Evolutionary conservation across 2,329 filamentous ascomycete genomes (phyloP).

Genomic region (Fusarium gaditjirri): DNA sequence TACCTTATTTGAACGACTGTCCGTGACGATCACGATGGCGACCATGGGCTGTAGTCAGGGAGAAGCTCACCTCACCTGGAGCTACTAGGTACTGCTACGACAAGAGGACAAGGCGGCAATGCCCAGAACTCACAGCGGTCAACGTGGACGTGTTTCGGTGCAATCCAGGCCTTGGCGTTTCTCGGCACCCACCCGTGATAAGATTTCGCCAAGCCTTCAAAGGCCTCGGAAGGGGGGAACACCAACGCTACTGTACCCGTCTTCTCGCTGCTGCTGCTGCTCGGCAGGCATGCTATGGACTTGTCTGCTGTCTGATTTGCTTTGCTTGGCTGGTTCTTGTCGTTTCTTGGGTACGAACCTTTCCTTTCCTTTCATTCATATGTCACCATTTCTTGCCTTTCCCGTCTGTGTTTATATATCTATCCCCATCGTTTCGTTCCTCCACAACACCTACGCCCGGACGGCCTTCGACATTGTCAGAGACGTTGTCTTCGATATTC

Average conservation of each 20-base stretch:
- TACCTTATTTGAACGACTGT: slow-evolving; percentile 14
- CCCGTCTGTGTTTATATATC: slow-evolving; percentile 9
- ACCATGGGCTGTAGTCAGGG: slow-evolving; percentile 6
- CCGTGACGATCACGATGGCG: neutral
- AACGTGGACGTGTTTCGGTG: slow-evolving; percentile 46
- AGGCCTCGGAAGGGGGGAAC: slow-evolving; percentile 46
- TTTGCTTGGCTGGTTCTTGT: slow-evolving; percentile 32
- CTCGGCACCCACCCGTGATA: slow-evolving; percentile 47
- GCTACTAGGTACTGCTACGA: neutral
- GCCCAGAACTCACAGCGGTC: slow-evolving; percentile 44
- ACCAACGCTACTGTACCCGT: slow-evolving; percentile 41
- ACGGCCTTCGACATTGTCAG: slow-evolving; percentile 28
- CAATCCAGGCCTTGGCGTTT: slow-evolving; percentile 46
- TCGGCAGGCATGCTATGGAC: slow-evolving; percentile 33
- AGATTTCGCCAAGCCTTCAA: slow-evolving; percentile 49
- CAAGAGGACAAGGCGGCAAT: slow-evolving; percentile 21
- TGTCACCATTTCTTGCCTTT: slow-evolving; percentile 20
- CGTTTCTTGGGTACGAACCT: slow-evolving; percentile 25
- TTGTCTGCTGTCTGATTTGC: slow-evolving; percentile 34
- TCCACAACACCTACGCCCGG: slow-evolving; percentile 18
- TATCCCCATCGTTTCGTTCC: slow-evolving; percentile 17
- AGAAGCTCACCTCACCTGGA: neutral
- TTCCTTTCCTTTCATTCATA: slow-evolving; percentile 26
- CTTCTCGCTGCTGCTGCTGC: slow-evolving; percentile 28
- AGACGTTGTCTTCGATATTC: slow-evolving; percentile 24